phyloP scores from a whole-genome alignment of 2,329 filamentous ascomycete genomes.

The Lecanicillium sp. region DNA sequence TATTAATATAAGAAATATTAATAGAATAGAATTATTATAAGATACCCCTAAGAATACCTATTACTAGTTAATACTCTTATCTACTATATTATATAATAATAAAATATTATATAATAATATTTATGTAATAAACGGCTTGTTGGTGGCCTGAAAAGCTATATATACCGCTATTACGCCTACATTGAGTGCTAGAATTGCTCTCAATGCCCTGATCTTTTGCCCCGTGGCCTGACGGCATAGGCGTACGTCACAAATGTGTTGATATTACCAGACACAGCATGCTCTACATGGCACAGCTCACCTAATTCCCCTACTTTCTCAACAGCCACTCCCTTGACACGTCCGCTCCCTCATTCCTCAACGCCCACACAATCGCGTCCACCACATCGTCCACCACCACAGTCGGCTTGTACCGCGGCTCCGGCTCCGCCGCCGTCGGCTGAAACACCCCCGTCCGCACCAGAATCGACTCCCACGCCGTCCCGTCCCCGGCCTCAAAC shows the following conservation, averaged over 20 bases:
- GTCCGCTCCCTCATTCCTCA: slow-evolving; percentile 49
- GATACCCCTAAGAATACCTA: background rate
- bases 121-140: too few relatives aligned
- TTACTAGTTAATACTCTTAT: background rate
- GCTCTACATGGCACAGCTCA: background rate
- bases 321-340: slow-evolving; percentile 27
- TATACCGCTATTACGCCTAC: too few relatives aligned
- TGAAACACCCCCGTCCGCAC: slow-evolving; percentile 75
- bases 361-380: slow-evolving; percentile 70
- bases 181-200: too few relatives aligned
- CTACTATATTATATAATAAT: too few relatives aligned
- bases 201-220: too few relatives aligned
- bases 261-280: background rate
- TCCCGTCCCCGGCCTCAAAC: slow-evolving; percentile 60
- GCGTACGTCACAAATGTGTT: too few relatives aligned
- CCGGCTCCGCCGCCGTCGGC: slow-evolving; percentile 31
- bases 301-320: slow-evolving; percentile 15
- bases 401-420: slow-evolving; percentile 55
- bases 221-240: too few relatives aligned
- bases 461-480: slow-evolving; percentile 71
- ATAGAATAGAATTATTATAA: background rate
- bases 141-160: too few relatives aligned
- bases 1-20: too few relatives aligned
- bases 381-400: slow-evolving; percentile 68
- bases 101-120: too few relatives aligned